Evolutionary conservation across 768 basidiomycete species (phyloP).

Genomic region (Pulveroboletus frians): DNA sequence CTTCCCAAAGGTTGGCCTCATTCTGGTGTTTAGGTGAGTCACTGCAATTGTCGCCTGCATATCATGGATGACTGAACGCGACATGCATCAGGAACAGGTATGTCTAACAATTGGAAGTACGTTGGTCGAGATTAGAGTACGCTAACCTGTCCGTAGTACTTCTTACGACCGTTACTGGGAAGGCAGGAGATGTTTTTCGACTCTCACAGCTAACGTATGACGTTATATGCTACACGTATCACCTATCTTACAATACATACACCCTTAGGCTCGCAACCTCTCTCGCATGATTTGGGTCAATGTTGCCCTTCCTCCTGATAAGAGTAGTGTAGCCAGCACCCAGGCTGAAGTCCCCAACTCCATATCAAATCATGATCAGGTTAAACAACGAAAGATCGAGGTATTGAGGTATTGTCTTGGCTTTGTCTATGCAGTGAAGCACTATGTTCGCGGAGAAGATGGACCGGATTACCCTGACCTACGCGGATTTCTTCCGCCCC

Average conservation of each 20-base stretch:
- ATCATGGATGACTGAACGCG: background rate
- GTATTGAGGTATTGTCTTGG: slow-evolving; percentile 64
- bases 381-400: slow-evolving; percentile 64
- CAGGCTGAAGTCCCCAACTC: slow-evolving; percentile 52
- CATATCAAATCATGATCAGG: slow-evolving; percentile 44
- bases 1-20: slow-evolving; percentile 66
- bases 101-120: slow-evolving; percentile 12
- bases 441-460: slow-evolving; percentile 84
- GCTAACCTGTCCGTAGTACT: slow-evolving; percentile 41
- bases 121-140: background rate
- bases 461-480: slow-evolving; percentile 69
- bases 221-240: background rate
- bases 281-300: slow-evolving; percentile 77
- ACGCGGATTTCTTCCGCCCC: slow-evolving; percentile 56
- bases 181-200: slow-evolving; percentile 79
- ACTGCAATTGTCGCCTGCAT: background rate
- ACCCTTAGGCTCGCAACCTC: slow-evolving; percentile 58
- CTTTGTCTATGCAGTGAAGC: slow-evolving; percentile 65
- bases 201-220: slow-evolving; percentile 58
- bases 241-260: background rate
- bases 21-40: slow-evolving; percentile 77
- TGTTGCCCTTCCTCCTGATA: slow-evolving; percentile 57
- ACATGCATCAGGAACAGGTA: slow-evolving; percentile 55
- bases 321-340: slow-evolving; percentile 36
- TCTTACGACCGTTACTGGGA: slow-evolving; percentile 88